phyloP scores from a whole-genome alignment of 257 asterid genomes.

The Fraxinus anomala region DNA sequence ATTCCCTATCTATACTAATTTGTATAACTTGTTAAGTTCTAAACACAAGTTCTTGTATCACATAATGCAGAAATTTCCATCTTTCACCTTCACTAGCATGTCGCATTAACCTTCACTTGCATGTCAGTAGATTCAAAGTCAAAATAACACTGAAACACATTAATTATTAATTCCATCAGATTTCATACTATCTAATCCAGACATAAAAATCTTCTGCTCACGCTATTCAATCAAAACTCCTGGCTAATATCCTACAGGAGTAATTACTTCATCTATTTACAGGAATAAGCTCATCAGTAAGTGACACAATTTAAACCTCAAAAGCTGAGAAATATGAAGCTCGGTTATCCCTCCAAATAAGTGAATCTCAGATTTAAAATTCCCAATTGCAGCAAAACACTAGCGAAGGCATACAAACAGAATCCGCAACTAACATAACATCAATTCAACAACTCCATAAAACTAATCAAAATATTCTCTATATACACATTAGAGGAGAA shows the following conservation, averaged over 20 bases:
- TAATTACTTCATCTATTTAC: conserved; percentile 15
- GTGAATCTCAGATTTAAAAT: background rate
- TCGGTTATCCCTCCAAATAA: background rate
- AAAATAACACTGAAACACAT: conserved; percentile 9
- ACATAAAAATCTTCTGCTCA: conserved; percentile 18
- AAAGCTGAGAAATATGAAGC: conserved; percentile 8
- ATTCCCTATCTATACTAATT: background rate
- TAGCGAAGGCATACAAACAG: conserved; percentile 22
- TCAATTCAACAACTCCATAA: conserved; percentile 23
- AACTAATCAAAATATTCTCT: background rate
- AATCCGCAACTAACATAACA: conserved; percentile 17
- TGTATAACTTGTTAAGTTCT: background rate
- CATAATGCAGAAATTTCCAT: background rate
- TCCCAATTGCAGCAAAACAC: conserved; percentile 23
- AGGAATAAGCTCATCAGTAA: background rate
- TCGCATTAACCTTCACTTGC: background rate
- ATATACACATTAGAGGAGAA: background rate
- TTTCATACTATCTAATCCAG: conserved; percentile 3
- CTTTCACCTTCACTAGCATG: background rate
- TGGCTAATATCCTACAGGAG: background rate
- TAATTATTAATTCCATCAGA: conserved; percentile 10
- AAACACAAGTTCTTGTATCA: background rate
- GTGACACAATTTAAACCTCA: conserved; percentile 10
- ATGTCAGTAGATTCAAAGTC: background rate
- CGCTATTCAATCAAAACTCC: background rate